phyloP scores from a whole-genome alignment of 108 stramenopile genomes.

The Cyclotella choctawhatcheeana region DNA sequence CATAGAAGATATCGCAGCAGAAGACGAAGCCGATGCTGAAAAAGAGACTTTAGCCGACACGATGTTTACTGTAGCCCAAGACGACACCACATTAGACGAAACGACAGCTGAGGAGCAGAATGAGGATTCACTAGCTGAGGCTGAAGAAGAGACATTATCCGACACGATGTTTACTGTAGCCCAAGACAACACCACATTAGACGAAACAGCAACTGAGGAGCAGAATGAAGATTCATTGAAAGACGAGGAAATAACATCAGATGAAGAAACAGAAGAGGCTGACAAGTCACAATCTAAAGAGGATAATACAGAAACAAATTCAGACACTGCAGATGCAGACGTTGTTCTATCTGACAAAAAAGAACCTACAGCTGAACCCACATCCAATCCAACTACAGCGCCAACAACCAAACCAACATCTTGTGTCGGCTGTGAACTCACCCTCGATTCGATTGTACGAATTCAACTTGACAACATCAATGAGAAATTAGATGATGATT shows the following conservation, averaged over 20 bases:
- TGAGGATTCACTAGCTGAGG: too few relatives aligned
- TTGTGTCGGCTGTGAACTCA: conserved; percentile 1
- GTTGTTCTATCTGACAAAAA: background rate
- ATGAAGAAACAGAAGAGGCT: too few relatives aligned
- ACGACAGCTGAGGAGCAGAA: too few relatives aligned
- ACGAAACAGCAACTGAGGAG: too few relatives aligned
- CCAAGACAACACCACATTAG: too few relatives aligned
- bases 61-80: background rate
- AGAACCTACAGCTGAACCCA: background rate
- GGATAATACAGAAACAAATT: background rate
- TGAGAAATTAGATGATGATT: background rate
- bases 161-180: too few relatives aligned
- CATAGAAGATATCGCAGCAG: background rate
- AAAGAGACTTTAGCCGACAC: background rate
- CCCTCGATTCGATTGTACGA: background rate
- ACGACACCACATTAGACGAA: too few relatives aligned
- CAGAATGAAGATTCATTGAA: too few relatives aligned
- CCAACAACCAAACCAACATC: conserved; percentile 5
- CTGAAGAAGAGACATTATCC: background rate
- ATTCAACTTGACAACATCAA: conserved; percentile 1
- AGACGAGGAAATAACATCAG: too few relatives aligned
- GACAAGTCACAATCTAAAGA: background rate
- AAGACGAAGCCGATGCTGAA: background rate
- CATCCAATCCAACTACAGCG: background rate
- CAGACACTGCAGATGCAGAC: background rate